Evolutionary conservation across 2,329 filamentous ascomycete species (phyloP), one percentile per base, ranked within the genome.

Genomic region (Ascochyta koolunga): DNA sequence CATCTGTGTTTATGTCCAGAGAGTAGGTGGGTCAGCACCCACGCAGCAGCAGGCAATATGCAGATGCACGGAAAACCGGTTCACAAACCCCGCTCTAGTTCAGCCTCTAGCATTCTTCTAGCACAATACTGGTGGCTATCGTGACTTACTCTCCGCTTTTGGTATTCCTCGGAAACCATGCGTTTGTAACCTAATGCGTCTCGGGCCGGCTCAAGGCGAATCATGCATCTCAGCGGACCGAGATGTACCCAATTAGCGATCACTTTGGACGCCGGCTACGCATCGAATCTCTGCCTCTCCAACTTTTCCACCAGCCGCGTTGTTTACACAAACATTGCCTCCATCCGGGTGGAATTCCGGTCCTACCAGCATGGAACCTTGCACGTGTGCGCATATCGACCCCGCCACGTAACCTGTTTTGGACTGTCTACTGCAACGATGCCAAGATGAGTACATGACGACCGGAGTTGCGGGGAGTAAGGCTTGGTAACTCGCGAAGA

Each of bases 401-500:
- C 53, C 59, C 61, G 59, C 55, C 42, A 32, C 51, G 47, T 50
- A 54, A 40, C 62, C 53, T 43, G 41, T 53, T 55, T 55, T 50
- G 22, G 19, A 24, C 15, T 18, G 21, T 32, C 22, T 18, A 32
- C 40, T 38, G 40, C 50, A 45, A 52, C 35, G 36, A 45, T 56
- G 60, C 64, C 59, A 67, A 63, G 64, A 41, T 21, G 46, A 29
- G 38, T 29, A 19, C 56, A 47, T 54, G 37, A 61, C 60, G 56
- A 58, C 48, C 50, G 52, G 47, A 33, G 50, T 54, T 60, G 62
- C 60, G 63, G 63, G 61, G 64, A 63, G 57, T 41, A 49, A 56
- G 55, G 49, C 62, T 63, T 65, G 59, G 58, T 44, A 50, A 50
- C 39, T 46, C 36, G 22, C 36, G 31, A 15, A 35, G 48, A 56